Evolutionary conservation across 2,329 filamentous ascomycete genomes (phyloP), one percentile per base, ranked within the genome.

Genomic region (Pseudocercospora pini-densiflorae): DNA sequence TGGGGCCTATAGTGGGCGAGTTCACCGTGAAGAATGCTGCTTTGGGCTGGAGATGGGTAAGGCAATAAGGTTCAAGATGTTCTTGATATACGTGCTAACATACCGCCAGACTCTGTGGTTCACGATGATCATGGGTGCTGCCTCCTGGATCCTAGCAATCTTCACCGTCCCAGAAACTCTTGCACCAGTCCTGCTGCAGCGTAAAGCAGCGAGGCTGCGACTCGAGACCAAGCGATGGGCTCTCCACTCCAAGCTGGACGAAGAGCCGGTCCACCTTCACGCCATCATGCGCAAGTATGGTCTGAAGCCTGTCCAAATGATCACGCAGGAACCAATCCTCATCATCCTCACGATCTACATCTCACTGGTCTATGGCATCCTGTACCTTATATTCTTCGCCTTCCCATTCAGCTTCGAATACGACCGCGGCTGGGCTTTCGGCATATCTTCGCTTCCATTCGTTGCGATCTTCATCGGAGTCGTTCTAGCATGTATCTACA

Each of bases 1-100:
- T 29, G 2, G 84, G 81, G 0, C 82, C 85, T 9, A 81, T 87
- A 62, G 77, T 83, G 8, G 84, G 84, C 8, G 82, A 81, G 0
- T 86, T 85, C 63, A 80, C 86, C 36, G 81, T 81, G 0, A 77
- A 83, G 47, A 82, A 78, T 6, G 70, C 81, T 1, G 27, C 24
- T 68, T 80, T 87, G 1, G 84, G 84, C 16, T 88, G 86, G 86
- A 78, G 85, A 19, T 88, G 86, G 85, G 45, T 49, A 23, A 23
- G 45, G 12, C n/a, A 24, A 9, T 19, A 49, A 3, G 19, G n/a
- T 19, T 23, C 19, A 0, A 36, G 10, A 49, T 9, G 23, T 14
- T 2, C 19, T n/a, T 10, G 19, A 3, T 21, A 49, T 6, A 23
- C 23, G 45, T 49, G 45, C 45, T 49, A 23, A 49, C n/a, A 3